These are phyloP conservation scores for Aethionema arabicum DNA, from an alignment of 345 rosid genomes.

Conservation along the genomic window DNA sequence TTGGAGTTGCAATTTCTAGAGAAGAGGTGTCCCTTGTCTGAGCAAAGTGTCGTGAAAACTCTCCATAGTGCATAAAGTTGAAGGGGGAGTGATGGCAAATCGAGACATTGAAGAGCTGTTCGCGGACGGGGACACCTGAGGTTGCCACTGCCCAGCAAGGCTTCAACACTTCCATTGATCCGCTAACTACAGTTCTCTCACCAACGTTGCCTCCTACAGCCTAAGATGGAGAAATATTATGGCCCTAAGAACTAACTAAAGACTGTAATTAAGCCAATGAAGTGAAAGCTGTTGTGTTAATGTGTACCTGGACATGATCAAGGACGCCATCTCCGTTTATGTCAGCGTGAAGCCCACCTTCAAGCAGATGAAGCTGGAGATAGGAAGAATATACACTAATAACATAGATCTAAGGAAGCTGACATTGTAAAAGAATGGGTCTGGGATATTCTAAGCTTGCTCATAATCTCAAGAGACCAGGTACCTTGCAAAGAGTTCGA, in stretches of 20 bases:
- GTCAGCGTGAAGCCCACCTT: constrained; percentile 99
- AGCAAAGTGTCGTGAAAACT: constrained; percentile 66
- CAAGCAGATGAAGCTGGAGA: constrained; percentile 87
- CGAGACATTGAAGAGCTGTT: constrained; percentile 94
- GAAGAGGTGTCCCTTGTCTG: constrained; percentile 56
- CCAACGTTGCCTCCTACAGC: constrained; percentile 95
- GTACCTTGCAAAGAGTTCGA: constrained; percentile 92
- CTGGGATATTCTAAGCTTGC: constrained; percentile 11
- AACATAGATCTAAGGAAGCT: not conserved
- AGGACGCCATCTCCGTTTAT: constrained; percentile 98
- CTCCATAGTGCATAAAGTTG: constrained; percentile 82
- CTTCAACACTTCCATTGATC: constrained; percentile 75
- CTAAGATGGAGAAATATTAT: constrained; percentile 43
- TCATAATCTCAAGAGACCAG: constrained; percentile 14
- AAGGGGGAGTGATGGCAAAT: constrained; percentile 84
- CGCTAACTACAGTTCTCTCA: constrained; percentile 73
- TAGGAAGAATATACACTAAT: not conserved
- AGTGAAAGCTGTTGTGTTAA: not conserved
- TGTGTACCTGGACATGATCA: constrained; percentile 91
- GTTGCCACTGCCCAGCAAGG: constrained; percentile 99
- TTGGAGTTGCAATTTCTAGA: constrained; percentile 92
- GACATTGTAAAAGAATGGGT: not conserved
- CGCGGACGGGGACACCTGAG: constrained; percentile 92
- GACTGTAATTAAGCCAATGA: constrained; percentile 4
- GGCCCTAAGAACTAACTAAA: constrained; percentile 9